phyloP scores from a whole-genome alignment of 2,329 filamentous ascomycete genomes.

The Botrytis tulipae region DNA sequence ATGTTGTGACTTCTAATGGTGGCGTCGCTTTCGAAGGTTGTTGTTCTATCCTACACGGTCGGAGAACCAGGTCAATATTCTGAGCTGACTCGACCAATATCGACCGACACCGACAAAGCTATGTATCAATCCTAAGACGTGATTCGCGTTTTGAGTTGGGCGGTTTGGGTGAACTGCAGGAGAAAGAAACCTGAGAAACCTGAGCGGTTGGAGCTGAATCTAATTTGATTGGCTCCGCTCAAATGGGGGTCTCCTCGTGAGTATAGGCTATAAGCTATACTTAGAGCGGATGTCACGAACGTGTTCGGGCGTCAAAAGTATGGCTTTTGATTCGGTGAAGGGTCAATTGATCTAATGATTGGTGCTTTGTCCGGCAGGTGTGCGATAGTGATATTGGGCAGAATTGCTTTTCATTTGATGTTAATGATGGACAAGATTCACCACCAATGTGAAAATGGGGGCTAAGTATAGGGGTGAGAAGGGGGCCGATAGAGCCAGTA shows the following conservation, averaged over 20 bases:
- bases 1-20: background rate
- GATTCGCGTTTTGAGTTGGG: slow-evolving; percentile 32
- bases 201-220: slow-evolving; percentile 25
- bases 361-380: slow-evolving; percentile 10
- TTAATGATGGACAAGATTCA: background rate
- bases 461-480: slow-evolving; percentile 2
- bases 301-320: slow-evolving; percentile 20
- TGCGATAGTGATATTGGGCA: slow-evolving; percentile 8
- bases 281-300: slow-evolving; percentile 31
- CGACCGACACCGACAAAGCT: background rate
- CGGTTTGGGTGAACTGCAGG: slow-evolving; percentile 27
- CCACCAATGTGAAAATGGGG: slow-evolving; percentile 13
- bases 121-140: slow-evolving; percentile 23
- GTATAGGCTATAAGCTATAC: slow-evolving; percentile 29
- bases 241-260: slow-evolving; percentile 18
- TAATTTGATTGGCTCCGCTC: slow-evolving; percentile 27
- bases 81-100: background rate
- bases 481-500: background rate
- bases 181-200: slow-evolving; percentile 18
- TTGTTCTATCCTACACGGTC: background rate
- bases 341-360: slow-evolving; percentile 5
- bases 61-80: background rate
- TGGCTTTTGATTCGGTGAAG: slow-evolving; percentile 13
- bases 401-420: slow-evolving; percentile 13
- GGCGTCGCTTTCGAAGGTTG: slow-evolving; percentile 1